Base-by-base conservation (phyloP, 164 flowering plant species). In the Magnolia changhungtana region DNA sequence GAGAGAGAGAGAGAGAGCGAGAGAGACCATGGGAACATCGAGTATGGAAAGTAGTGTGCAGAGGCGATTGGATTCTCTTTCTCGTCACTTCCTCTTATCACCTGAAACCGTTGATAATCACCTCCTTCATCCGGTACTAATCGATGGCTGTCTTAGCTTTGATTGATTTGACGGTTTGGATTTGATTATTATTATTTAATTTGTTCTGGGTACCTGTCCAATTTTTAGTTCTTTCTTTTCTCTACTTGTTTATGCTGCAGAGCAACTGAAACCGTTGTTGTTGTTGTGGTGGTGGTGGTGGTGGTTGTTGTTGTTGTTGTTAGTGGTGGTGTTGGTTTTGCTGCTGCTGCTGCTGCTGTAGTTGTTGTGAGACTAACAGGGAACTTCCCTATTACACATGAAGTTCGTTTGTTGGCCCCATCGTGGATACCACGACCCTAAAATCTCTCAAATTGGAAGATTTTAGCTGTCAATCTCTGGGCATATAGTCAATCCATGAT, bases 41-140 rank as follows among this genome's bases (percentile, higher is more conserved):
- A 55, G 72, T 67, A 80, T 80, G 88, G 87, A 85, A 49, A 74
- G 55, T 63, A 68, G 74, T 76, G 86, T 51, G 1, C 76, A 72
- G 73, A 84, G 86, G 78, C 81, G 89, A 49, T 61, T 85, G 77
- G 82, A 77, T 18, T 55, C 67, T 61, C 74, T 87, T 66, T 80
- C 76, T 72, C 82, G 86, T 27, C 90, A 87, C 72, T 72, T 85
- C 16, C 14, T 50, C 61, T 24, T 45, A 37, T 29, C 8, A n/a
- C 67, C 45, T 37, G 24, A 64, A 19, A 61, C 14, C n/a, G 63
- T 71, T 67, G 29, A 72, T 50, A 64, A 69, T 80, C 69, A 50
- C 49, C 66, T 71, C 77, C 86, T 85, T 74, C 76, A 27, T 49
- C 70, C 55, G 63, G 87, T 83, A 77, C 72, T 75, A 7, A 23